Evolutionary conservation across 2,329 filamentous ascomycete genomes (phyloP).

Genomic region (Cladobotryum mycophilum): DNA sequence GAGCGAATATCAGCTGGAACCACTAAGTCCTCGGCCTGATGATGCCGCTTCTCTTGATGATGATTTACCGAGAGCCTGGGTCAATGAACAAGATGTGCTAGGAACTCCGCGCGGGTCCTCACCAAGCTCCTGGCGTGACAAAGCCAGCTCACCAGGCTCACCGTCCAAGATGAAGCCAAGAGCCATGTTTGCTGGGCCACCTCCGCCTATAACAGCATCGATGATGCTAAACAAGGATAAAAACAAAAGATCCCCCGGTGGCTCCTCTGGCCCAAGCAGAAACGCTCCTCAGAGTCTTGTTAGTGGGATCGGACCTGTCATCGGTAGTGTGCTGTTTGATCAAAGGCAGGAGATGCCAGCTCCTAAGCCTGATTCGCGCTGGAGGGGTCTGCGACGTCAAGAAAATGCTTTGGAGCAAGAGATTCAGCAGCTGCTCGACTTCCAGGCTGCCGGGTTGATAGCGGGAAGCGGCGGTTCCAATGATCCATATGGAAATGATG

Average conservation of each 20-base stretch:
- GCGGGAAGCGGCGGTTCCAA: slow-evolving; percentile 28
- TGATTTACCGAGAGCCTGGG: slow-evolving; percentile 17
- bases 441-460: slow-evolving; percentile 40
- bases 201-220: slow-evolving; percentile 44
- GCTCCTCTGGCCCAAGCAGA: slow-evolving; percentile 1
- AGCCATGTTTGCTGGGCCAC: slow-evolving; percentile 42
- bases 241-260: slow-evolving; percentile 1
- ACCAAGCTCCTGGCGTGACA: slow-evolving; percentile 16
- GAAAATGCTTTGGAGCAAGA: slow-evolving; percentile 41
- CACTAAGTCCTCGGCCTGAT: slow-evolving; percentile 32
- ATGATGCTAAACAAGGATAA: slow-evolving; percentile 24
- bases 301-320: slow-evolving; percentile 4
- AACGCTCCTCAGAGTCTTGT: slow-evolving; percentile 5
- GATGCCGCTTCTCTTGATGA: slow-evolving; percentile 18
- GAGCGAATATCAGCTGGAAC: slow-evolving; percentile 33
- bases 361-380: slow-evolving; percentile 37
- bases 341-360: slow-evolving; percentile 20
- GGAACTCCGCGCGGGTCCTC: slow-evolving; percentile 9
- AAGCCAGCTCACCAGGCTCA: slow-evolving; percentile 24
- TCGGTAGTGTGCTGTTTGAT: slow-evolving; percentile 35
- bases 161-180: slow-evolving; percentile 26
- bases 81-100: slow-evolving; percentile 14
- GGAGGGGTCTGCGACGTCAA: slow-evolving; percentile 40
- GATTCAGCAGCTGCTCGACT: slow-evolving; percentile 42
- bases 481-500: slow-evolving; percentile 14